phyloP scores from a whole-genome alignment of 2,329 filamentous ascomycete species.

The Amauroascus verrucosus region DNA sequence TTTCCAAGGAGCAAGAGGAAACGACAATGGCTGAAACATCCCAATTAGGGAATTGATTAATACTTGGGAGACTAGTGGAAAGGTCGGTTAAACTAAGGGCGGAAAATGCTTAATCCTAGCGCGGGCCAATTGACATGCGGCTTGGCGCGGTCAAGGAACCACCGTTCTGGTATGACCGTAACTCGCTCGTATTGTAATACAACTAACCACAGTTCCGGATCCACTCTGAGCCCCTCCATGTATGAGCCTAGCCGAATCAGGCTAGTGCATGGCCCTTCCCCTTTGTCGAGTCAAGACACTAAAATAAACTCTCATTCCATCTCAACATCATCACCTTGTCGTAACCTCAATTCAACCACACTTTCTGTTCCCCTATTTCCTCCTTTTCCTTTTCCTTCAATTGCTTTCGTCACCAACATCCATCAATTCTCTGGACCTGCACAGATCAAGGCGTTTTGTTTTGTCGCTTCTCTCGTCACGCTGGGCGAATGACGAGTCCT shows the following conservation, averaged over 20 bases:
- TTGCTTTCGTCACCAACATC: background rate
- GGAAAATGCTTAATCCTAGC: background rate
- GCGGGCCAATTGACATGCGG: background rate
- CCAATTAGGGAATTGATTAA: background rate
- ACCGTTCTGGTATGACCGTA: background rate
- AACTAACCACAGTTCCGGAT: background rate
- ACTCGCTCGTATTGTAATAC: background rate
- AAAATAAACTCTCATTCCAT: background rate
- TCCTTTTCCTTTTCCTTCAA: constrained; percentile 1
- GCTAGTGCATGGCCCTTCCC: background rate
- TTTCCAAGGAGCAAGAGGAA: background rate
- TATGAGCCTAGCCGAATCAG: background rate
- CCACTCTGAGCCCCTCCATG: background rate
- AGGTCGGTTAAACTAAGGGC: background rate
- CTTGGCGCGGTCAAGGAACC: background rate
- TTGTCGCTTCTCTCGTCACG: constrained; percentile 4
- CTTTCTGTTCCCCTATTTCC: background rate
- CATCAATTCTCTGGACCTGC: background rate
- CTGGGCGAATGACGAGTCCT: constrained; percentile 2
- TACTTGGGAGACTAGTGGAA: background rate
- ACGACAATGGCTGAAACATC: background rate
- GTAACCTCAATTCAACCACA: background rate
- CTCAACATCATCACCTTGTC: background rate
- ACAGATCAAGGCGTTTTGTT: background rate
- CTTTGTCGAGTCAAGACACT: background rate